A percentile compares a stretch with the other conserved stretches of the same genome.
These are phyloP conservation scores for Furcasterigmium furcatum DNA, from an alignment of 2,329 filamentous ascomycete genomes.

Conservation along the genomic window DNA sequence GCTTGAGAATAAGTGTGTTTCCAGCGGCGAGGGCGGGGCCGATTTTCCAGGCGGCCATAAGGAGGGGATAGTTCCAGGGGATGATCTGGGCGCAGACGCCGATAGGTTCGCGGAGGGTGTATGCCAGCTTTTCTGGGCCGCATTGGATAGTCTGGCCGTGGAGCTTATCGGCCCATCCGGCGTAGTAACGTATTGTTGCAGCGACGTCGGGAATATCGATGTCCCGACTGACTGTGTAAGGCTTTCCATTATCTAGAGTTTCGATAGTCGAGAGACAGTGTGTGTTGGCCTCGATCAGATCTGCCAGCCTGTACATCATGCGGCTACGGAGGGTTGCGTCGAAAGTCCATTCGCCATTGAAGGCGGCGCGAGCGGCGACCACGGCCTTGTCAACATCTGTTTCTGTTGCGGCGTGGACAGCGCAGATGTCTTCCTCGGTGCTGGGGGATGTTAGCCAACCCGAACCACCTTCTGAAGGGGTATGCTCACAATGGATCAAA, in stretches of 20 bases:
- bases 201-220: constrained; percentile 54
- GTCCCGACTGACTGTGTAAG: constrained; percentile 61
- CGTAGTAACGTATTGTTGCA: constrained; percentile 67
- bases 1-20: constrained; percentile 57
- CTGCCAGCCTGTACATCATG: constrained; percentile 67
- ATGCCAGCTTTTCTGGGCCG: constrained; percentile 67
- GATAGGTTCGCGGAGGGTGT: constrained; percentile 72
- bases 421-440: constrained; percentile 63
- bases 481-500: constrained; percentile 65
- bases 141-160: constrained; percentile 76
- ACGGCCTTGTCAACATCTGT: constrained; percentile 71
- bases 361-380: constrained; percentile 63
- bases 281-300: constrained; percentile 63
- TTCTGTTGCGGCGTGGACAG: constrained; percentile 58
- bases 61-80: constrained; percentile 78
- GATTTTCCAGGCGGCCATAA: constrained; percentile 69
- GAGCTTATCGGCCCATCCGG: constrained; percentile 77
- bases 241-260: constrained; percentile 80
- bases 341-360: constrained; percentile 49
- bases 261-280: constrained; percentile 51
- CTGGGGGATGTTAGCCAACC: constrained; percentile 21
- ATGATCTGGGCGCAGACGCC: constrained; percentile 77
- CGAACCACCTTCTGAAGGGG: too few relatives aligned
- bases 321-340: constrained; percentile 62
- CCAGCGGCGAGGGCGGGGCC: constrained; percentile 60